A percentile compares a stretch with the other conserved stretches of the same genome.
Conservation (phyloP, 257 asterid genomes). For the Fraxinus excelsior region DNA sequence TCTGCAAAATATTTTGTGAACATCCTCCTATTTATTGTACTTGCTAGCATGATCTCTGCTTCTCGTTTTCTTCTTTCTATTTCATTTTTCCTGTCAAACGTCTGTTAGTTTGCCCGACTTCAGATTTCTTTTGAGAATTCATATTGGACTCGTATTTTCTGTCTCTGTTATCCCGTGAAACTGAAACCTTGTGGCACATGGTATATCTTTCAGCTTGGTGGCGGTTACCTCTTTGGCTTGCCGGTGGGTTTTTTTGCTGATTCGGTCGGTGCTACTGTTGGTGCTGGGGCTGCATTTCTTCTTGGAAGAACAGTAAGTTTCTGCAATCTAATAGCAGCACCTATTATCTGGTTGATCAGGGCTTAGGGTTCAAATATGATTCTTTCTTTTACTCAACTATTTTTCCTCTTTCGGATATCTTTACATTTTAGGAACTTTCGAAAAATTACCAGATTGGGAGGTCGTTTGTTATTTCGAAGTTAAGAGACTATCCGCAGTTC, state of each 20-base stretch:
- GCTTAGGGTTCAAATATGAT: slow-evolving; percentile 2
- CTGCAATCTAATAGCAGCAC: slow-evolving; percentile 4
- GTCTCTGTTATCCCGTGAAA: slow-evolving; percentile 12
- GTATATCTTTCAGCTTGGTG: slow-evolving; percentile 77
- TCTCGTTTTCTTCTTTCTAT: background rate
- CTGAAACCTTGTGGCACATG: slow-evolving; percentile 28
- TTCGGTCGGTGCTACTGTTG: slow-evolving; percentile 94
- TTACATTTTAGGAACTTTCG: background rate
- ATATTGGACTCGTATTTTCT: background rate
- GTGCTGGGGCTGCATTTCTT: slow-evolving; percentile 95
- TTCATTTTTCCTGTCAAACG: slow-evolving; percentile 12
- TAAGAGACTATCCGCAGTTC: slow-evolving; percentile 90
- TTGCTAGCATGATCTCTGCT: background rate
- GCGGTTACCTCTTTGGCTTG: slow-evolving; percentile 97
- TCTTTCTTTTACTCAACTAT: slow-evolving; percentile 4
- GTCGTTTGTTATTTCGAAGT: slow-evolving; percentile 85
- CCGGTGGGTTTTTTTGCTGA: slow-evolving; percentile 96
- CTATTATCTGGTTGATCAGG: slow-evolving; percentile 2
- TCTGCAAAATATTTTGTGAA: background rate
- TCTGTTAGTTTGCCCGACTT: background rate
- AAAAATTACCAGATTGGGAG: slow-evolving; percentile 70
- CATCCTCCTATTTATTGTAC: slow-evolving; percentile 1
- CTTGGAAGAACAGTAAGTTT: slow-evolving; percentile 91
- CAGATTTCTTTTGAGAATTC: slow-evolving; percentile 6
- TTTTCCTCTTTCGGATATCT: background rate